Base-by-base conservation (phyloP, 2,329 filamentous ascomycete species). In the Phialophora verrucosa region DNA sequence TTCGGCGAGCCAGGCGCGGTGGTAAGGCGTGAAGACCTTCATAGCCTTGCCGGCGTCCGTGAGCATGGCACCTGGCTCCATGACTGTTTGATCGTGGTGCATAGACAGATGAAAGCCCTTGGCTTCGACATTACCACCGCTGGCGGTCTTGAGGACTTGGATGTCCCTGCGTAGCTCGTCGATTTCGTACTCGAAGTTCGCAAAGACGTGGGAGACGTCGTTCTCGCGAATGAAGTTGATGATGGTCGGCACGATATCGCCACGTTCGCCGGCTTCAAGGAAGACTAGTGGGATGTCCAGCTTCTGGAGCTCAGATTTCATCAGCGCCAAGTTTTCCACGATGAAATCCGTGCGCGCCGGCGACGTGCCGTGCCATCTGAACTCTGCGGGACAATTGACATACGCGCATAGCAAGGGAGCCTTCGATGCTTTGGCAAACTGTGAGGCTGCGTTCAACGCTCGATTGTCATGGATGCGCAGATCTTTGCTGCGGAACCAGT, bases 401-500 rank as follows among this genome's bases (percentile, higher is more conserved):
- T 84, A 84, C 35, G 81, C 73, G 63, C 80, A 80, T 38, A 84
- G 74, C 44, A 85, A 70, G 31, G 75, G 77, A 49, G 76, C 78
- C 7, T 78, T 77, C 2, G 78, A 76, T 61, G 79, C 79, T 68
- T 81, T 78, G 0, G 82, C 82, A 50, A 82, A 79, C 57, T 79
- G 72, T 0, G 80, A 80, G 4, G 83, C 83, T 49, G 81, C 77
- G 50, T 82, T 74, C 10, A 84, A 73, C 5, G 75, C 80, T n/a
- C 75, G 80, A 65, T 84, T 84, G 67, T 84, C 83, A 55, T 84
- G 79, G 54, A 81, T 79, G 25, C 83, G 77, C 7, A 84, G 72
- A 62, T 84, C 83, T 67, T 83, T 83, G 64, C 78, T 80, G n/a
- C 82, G 79, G 69, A 84, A 84, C 83, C 82, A 84, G 66, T 84